Evolutionary conservation across 306 rosid species (phyloP), one percentile per base, ranked within the genome.

Genomic region (Gastrolobium villosum): DNA sequence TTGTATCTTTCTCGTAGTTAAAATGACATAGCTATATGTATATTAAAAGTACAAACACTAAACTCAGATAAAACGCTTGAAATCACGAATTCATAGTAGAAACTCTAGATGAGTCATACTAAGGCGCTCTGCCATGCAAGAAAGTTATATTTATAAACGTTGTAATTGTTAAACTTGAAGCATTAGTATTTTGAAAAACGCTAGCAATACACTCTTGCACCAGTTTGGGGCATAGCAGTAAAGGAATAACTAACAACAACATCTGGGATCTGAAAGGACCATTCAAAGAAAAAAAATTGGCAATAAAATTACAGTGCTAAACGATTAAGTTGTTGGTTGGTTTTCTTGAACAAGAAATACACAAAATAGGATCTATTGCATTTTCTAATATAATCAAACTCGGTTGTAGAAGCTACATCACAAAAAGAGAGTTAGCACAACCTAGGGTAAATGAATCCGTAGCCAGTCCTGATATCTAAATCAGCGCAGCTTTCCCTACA

Each of bases 401-500:
- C 59, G 48, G 59, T 46, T 13, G 20, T 20, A 52, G 77, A 79
- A 44, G 64, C 67, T 60, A 61, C 45, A 8, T 34, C 3, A 37
- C 66, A 55, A 66, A 81, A 65, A 60, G 34, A 74, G 14, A 48
- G 68, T 77, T 55, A 68, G 77, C 48, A 78, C 55, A 50, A 45
- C 13, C 53, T 63, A 11, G 34, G 65, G 64, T 46, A 37, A 44
- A 48, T 43, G 40, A 70, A 46, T 64, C 44, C 10, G 0, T 10
- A 4, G 20, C 43, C 40, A 20, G 26, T 11, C 11, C 13, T 37
- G 76, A 44, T 50, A 75, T 57, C 32, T 37, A 35, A 74, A 72
- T 36, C 48, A 64, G 43, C 46, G 75, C 52, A 72, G 55, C 32
- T 26, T 62, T 65, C 45, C 85, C 80, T 88, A 92, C 76, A 81